Conservation (phyloP, 2,329 filamentous ascomycete genomes). For the Paecilomyces fulvus region DNA sequence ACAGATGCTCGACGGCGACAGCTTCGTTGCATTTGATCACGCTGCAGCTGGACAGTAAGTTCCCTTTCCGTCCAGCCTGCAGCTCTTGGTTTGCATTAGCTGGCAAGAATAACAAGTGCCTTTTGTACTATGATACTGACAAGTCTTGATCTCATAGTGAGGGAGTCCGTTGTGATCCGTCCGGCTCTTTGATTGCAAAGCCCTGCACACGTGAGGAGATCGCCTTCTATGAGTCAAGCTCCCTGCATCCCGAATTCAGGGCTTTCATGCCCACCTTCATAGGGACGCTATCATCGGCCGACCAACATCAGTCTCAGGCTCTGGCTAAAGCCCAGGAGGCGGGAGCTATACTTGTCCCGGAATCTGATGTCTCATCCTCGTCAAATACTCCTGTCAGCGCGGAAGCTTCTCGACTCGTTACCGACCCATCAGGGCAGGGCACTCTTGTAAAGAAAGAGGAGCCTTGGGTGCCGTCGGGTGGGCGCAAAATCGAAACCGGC, state of each 20-base stretch:
- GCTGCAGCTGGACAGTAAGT: constrained; percentile 44
- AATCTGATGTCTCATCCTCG: constrained; percentile 12
- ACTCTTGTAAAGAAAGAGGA: constrained; percentile 16
- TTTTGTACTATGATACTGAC: background rate
- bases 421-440: constrained; percentile 19
- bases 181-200: constrained; percentile 85
- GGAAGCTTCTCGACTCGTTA: constrained; percentile 6
- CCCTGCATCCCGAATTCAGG: constrained; percentile 62
- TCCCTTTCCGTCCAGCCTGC: background rate
- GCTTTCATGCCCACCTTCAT: constrained; percentile 78
- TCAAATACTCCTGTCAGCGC: constrained; percentile 10
- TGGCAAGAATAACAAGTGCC: background rate
- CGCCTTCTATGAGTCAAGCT: constrained; percentile 74
- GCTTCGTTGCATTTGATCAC: constrained; percentile 38
- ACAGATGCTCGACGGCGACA: constrained; percentile 28
- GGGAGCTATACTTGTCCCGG: constrained; percentile 22
- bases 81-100: constrained; percentile 6
- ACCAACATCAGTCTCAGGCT: constrained; percentile 34
- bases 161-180: constrained; percentile 75
- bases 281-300: constrained; percentile 65
- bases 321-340: constrained; percentile 44
- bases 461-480: constrained; percentile 43
- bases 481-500: constrained; percentile 63
- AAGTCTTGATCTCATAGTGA: constrained; percentile 50
- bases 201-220: constrained; percentile 82